These are phyloP conservation scores for Penstemon davidsonii DNA, from an alignment of 257 asterid genomes.

Conservation along the genomic window DNA sequence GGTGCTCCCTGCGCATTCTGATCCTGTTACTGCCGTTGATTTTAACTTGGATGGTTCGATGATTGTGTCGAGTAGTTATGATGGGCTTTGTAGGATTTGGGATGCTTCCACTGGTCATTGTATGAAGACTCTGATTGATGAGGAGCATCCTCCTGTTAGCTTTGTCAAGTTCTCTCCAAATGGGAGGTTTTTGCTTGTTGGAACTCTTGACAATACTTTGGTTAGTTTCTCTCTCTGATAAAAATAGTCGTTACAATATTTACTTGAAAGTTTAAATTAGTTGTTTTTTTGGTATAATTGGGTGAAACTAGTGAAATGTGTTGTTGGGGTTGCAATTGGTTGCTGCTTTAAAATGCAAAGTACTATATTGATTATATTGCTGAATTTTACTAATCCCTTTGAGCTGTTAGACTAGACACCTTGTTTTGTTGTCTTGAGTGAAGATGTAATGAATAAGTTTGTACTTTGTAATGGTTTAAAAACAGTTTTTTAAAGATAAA, in stretches of 20 bases:
- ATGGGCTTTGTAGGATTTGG: constrained; percentile 98
- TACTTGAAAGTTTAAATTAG: not conserved
- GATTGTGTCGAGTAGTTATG: constrained; percentile 87
- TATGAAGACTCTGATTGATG: constrained; percentile 88
- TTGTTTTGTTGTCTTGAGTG: constrained; percentile 4
- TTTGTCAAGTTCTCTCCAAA: constrained; percentile 93
- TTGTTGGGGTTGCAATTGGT: not conserved
- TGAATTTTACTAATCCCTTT: not conserved
- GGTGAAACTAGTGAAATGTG: constrained; percentile 7
- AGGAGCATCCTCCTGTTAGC: constrained; percentile 95
- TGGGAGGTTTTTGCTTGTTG: constrained; percentile 85
- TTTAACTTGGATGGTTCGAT: constrained; percentile 79
- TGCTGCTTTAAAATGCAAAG: not conserved
- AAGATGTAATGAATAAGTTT: not conserved
- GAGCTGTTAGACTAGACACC: not conserved
- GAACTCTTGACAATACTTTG: constrained; percentile 85
- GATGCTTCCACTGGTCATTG: constrained; percentile 96
- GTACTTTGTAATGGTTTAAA: not conserved
- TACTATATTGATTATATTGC: too few relatives aligned
- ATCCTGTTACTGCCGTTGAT: constrained; percentile 84
- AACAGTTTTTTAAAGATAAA: too few relatives aligned
- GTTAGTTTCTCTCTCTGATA: constrained; percentile 43
- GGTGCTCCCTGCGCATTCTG: constrained; percentile 96
- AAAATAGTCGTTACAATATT: constrained; percentile 2
- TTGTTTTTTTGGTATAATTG: not conserved